Base-by-base conservation (phyloP, 1,139 yeast genomes). In the Diutina pseudorugosa region DNA sequence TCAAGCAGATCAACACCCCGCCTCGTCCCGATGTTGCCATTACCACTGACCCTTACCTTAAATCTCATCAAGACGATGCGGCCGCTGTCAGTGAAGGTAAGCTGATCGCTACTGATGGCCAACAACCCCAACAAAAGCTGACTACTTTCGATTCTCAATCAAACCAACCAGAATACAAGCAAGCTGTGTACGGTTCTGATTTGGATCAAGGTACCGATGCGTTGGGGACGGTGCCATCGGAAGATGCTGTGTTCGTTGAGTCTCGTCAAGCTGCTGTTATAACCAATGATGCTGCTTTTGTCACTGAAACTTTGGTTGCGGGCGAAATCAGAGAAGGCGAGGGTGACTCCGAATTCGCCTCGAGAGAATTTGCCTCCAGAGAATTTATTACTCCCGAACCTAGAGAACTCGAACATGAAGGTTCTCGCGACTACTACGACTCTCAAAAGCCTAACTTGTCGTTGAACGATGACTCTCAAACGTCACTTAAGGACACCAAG, bases 261-360 rank as follows among this genome's bases (percentile, higher is more conserved):
- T 8, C 84, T 79, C 69, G 83, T 75, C 62, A 83, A 83, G 62
- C 82, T 86, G 62, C 82, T 86, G 65, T 75, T 75, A 63, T 71
- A 68, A 60, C 66, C n/a, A 30, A 30, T 14, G 36, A 30, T 12
- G 36, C n/a, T 14, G 36, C 36, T 12, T 30, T 30, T 3, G 36
- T 30, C n/a, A 30, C 36, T 14, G n/a, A 30, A 11, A 11, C 36
- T 12, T 30, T 30, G 36, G 36, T 30, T 14, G 36, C 36, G 8
- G 36, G 36, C 36, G 36, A 30, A 30, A 14, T 14, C n/a, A 30
- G 36, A 8, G 36, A 30, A 11, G n/a, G 1, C 11, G 16, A 11
- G 36, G 16, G n/a, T 30, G 36, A 11, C 11, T 11, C 36, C 11
- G 36, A 14, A 12, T 11, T 7, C 11, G n/a, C 36, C 36, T 30